Percentiles rank a stretch among this genome's conserved stretches.
These are phyloP conservation scores for Setaria viridis DNA, from an alignment of 202 grass and related monocot species.

Conservation along the genomic window DNA sequence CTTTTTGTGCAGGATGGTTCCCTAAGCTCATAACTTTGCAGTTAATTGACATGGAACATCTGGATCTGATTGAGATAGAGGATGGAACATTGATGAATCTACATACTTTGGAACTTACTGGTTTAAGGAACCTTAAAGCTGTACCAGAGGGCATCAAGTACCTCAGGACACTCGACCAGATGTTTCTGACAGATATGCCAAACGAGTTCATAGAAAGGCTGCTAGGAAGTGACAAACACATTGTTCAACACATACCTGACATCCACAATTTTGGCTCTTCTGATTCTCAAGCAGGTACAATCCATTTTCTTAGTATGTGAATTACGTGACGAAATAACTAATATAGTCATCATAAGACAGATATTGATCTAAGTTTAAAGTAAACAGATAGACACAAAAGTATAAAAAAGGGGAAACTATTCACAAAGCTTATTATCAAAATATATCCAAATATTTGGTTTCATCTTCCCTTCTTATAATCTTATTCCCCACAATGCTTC, in stretches of 20 bases:
- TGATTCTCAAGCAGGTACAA: constrained; percentile 18
- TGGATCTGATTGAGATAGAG: constrained; percentile 31
- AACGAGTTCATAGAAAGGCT: constrained; percentile 17
- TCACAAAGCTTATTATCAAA: background rate
- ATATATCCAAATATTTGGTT: background rate
- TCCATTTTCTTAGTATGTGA: background rate
- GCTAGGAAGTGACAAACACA: background rate
- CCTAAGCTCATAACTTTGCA: constrained; percentile 35
- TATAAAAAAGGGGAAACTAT: background rate
- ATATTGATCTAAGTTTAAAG: background rate
- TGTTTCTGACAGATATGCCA: constrained; percentile 32
- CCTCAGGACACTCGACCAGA: background rate
- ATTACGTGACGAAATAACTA: background rate
- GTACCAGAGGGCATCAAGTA: constrained; percentile 33
- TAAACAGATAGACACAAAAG: background rate
- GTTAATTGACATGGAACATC: constrained; percentile 28
- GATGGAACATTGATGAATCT: constrained; percentile 34
- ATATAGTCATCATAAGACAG: background rate
- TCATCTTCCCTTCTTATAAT: background rate
- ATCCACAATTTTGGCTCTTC: constrained; percentile 2
- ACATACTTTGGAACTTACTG: background rate
- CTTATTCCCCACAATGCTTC: background rate
- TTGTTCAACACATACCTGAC: constrained; percentile 36
- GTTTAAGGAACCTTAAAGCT: constrained; percentile 16
- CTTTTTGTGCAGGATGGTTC: constrained; percentile 31